These are phyloP conservation scores for Phytophthora cactorum DNA, from an alignment of 352 stramenopile species.

Conservation along the genomic window DNA sequence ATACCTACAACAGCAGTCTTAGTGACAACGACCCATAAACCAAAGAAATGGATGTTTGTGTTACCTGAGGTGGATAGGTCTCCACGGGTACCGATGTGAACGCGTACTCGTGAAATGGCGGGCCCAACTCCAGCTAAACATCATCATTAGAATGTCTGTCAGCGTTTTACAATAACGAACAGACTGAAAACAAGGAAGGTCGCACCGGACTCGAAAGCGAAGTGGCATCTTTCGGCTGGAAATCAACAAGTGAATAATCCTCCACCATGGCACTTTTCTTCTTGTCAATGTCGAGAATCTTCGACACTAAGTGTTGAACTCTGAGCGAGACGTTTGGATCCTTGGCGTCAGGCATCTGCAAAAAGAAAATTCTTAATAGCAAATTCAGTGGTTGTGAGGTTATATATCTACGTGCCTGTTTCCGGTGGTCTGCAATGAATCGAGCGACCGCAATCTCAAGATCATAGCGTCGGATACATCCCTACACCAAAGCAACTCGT, in stretches of 20 bases:
- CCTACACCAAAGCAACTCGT: conserved; percentile 34
- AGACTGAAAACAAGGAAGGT: not conserved
- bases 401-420: conserved; percentile 40
- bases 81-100: conserved; percentile 78
- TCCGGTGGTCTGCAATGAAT: conserved; percentile 71
- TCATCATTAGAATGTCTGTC: not conserved
- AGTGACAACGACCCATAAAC: not conserved
- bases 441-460: conserved; percentile 79
- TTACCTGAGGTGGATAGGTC: conserved; percentile 81
- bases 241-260: conserved; percentile 77
- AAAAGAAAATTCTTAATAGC: not conserved
- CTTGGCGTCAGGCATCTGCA: conserved; percentile 66
- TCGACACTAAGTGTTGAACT: conserved; percentile 75
- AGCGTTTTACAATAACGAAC: conserved; percentile 17
- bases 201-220: conserved; percentile 57
- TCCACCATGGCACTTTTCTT: conserved; percentile 71
- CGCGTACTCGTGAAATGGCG: conserved; percentile 65
- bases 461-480: conserved; percentile 74
- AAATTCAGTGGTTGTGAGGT: too few relatives aligned
- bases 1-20: conserved; percentile 42
- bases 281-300: conserved; percentile 80
- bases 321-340: conserved; percentile 62
- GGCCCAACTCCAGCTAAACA: conserved; percentile 69
- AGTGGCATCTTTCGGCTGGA: conserved; percentile 67
- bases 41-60: not conserved